Conservation (phyloP, 805 yeast genomes). For the Ogataea salicorniae region DNA sequence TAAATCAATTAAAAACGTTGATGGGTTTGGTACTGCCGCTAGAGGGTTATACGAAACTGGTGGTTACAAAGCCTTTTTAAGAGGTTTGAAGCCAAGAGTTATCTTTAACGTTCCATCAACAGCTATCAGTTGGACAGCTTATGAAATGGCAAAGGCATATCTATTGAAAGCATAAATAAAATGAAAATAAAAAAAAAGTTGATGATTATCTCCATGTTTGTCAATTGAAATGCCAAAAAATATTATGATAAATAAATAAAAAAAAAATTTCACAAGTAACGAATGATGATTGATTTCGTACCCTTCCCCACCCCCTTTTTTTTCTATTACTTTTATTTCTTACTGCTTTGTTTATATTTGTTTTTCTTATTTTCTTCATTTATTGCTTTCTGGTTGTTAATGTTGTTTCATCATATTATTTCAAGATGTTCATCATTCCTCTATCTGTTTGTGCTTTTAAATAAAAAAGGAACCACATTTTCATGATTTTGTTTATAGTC, state of each 20-base stretch:
- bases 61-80: constrained; percentile 62
- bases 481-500: neutral
- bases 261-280: neutral
- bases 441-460: too few relatives aligned
- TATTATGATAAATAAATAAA: too few relatives aligned
- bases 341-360: too few relatives aligned
- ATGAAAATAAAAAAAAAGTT: neutral
- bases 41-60: constrained; percentile 54
- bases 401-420: too few relatives aligned
- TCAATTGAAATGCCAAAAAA: neutral
- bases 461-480: too few relatives aligned
- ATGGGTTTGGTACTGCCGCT: constrained; percentile 70
- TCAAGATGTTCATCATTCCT: too few relatives aligned
- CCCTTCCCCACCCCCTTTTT: neutral
- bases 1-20: constrained; percentile 54
- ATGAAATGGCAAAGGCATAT: constrained; percentile 90
- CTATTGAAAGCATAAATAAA: constrained; percentile 21
- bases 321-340: neutral
- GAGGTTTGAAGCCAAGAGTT: constrained; percentile 88
- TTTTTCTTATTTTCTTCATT: too few relatives aligned
- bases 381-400: too few relatives aligned
- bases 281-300: neutral
- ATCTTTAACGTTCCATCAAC: constrained; percentile 93
- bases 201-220: neutral
- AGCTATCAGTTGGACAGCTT: constrained; percentile 96